phyloP scores from a whole-genome alignment of 2,329 filamentous ascomycete species.

The Colletotrichum salicis region DNA sequence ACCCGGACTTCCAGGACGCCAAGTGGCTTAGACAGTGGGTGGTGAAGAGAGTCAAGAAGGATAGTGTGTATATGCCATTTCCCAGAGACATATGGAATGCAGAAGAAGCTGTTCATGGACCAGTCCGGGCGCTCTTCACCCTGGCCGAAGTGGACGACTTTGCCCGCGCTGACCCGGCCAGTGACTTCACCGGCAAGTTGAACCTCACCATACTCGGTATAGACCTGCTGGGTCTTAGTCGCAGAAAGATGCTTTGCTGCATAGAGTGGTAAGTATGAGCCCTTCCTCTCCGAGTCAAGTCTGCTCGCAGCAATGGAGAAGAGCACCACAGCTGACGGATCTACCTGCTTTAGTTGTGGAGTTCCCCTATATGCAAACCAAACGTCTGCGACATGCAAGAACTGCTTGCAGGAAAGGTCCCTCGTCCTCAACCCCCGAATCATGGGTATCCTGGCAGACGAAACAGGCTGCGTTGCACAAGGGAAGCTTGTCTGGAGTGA shows the following conservation, averaged over 20 bases:
- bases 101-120: conserved; percentile 45
- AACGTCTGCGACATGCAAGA: conserved; percentile 47
- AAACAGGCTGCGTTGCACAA: conserved; percentile 62
- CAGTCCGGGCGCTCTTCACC: conserved; percentile 50
- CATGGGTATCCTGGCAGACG: conserved; percentile 57
- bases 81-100: conserved; percentile 52
- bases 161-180: conserved; percentile 45
- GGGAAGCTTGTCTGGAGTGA: conserved; percentile 65
- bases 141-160: conserved; percentile 56
- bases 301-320: background rate
- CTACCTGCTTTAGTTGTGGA: conserved; percentile 56
- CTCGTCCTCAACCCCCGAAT: conserved; percentile 54
- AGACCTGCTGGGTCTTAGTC: conserved; percentile 43
- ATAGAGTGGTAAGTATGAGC: conserved; percentile 50
- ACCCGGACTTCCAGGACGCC: conserved; percentile 64
- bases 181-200: conserved; percentile 53
- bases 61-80: conserved; percentile 61
- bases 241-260: conserved; percentile 51
- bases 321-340: conserved; percentile 1
- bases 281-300: background rate
- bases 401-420: conserved; percentile 44
- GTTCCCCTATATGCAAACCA: conserved; percentile 64
- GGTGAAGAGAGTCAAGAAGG: conserved; percentile 56
- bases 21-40: conserved; percentile 63
- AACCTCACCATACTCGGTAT: conserved; percentile 47